Conservation (phyloP, 2,329 filamentous ascomycete species). For the Verticillium isaacii region DNA sequence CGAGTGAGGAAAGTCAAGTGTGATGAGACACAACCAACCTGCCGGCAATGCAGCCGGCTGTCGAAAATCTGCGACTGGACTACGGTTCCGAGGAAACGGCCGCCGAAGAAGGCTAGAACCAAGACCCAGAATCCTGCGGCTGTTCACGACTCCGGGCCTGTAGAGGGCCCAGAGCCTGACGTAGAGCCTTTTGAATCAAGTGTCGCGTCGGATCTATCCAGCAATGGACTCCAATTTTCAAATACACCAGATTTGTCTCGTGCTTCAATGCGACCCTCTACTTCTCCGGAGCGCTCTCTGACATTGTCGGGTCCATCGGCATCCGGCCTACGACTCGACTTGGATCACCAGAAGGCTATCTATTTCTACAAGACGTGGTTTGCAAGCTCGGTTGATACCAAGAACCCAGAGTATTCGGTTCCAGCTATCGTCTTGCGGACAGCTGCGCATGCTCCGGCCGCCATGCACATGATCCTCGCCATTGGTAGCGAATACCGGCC, state of each 20-base stretch:
- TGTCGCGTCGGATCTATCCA: too few relatives aligned
- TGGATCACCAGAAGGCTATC: slow-evolving; percentile 27
- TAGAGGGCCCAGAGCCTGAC: too few relatives aligned
- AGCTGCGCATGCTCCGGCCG: slow-evolving; percentile 24
- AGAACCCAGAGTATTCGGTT: slow-evolving; percentile 27
- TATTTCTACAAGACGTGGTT: slow-evolving; percentile 29
- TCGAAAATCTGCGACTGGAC: slow-evolving; percentile 20
- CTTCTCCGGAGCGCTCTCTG: too few relatives aligned
- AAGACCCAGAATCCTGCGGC: not conserved
- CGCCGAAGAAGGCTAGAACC: not conserved
- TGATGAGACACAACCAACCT: slow-evolving; percentile 21
- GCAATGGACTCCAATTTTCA: too few relatives aligned
- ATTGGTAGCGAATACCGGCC: slow-evolving; percentile 16
- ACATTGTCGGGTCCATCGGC: not conserved
- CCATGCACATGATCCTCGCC: slow-evolving; percentile 30
- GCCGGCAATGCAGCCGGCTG: slow-evolving; percentile 19
- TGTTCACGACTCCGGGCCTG: too few relatives aligned
- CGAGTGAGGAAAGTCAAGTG: slow-evolving; percentile 26
- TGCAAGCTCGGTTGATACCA: slow-evolving; percentile 27
- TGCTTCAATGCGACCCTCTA: too few relatives aligned
- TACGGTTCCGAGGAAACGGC: not conserved
- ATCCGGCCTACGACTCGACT: slow-evolving; percentile 15
- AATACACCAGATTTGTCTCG: too few relatives aligned
- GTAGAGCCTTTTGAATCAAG: too few relatives aligned
- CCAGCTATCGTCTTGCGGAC: slow-evolving; percentile 29